Base-by-base conservation (phyloP, 257 asterid genomes). In the Scutellaria barbata region DNA sequence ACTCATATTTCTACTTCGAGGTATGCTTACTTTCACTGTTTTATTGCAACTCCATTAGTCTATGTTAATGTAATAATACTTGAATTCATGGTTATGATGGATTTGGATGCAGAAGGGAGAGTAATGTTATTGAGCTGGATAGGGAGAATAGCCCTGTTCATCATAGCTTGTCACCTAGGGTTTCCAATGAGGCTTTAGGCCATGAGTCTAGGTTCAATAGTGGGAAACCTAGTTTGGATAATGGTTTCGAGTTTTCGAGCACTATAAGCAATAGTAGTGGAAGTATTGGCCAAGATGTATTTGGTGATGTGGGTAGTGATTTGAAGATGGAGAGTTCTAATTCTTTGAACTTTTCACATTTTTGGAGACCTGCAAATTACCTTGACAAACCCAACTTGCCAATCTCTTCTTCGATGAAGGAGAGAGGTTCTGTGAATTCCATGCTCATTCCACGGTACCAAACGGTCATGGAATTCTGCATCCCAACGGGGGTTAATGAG, bases 351-450 rank as follows among this genome's bases (percentile, higher is more conserved):
- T 55, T 55, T 16, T 55, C 63, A 69, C 83, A 35, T 81, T 83
- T 88, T 76, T 74, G 86, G 7, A 86, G 85, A 80, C 87, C 88
- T 18, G 77, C 78, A 63, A 78, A 83, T n/a, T n/a, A n/a, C 41
- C 51, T 74, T 72, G 75, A 40, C 58, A 83, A 79, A 73, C 69
- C 80, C 43, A 76, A 79, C 64, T 53, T 63, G 71, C 80, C 65
- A 12, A 14, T 33, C 22, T n/a, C 63, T 33, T 20, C 39, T 6
- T 20, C 60, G 63, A 41, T 30, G 16, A 25, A 56, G 43, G 20
- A 30, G n/a, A 7, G 1, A 54, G 3, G 30, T 57, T 20, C 20
- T 12, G 63, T 33, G 20, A 57, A 57, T 12, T 57, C 63, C 5
- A 30, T 2, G 63, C 63, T 33, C 6, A 4, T 55, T 8, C 16